phyloP scores from a whole-genome alignment of 1,284 basidiomycete genomes.

The Pascua guehoae region DNA sequence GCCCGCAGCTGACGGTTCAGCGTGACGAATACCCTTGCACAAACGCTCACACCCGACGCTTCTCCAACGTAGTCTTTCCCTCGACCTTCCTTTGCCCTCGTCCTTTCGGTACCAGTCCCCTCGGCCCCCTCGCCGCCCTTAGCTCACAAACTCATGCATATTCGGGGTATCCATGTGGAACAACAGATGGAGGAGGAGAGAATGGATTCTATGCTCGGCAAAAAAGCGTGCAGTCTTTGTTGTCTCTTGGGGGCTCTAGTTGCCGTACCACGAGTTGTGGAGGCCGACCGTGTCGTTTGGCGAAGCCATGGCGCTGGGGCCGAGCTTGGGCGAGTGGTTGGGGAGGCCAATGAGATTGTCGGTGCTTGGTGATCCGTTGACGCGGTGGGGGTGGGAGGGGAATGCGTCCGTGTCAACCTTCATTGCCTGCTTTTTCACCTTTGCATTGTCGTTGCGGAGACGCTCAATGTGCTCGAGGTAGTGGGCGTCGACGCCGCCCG shows the following conservation, averaged over 20 bases:
- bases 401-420: slow-evolving; percentile 27
- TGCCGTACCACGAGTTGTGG: slow-evolving; percentile 41
- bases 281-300: slow-evolving; percentile 46
- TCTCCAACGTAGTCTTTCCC: too few relatives aligned
- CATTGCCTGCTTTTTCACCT: slow-evolving; percentile 51
- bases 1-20: too few relatives aligned
- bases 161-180: slow-evolving; percentile 4
- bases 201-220: neutral
- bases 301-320: slow-evolving; percentile 31
- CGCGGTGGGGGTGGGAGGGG: too few relatives aligned
- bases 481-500: slow-evolving; percentile 84
- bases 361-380: slow-evolving; percentile 29
- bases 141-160: too few relatives aligned
- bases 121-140: too few relatives aligned
- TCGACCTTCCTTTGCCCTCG: too few relatives aligned
- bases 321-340: slow-evolving; percentile 49
- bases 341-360: slow-evolving; percentile 47
- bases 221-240: neutral
- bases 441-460: slow-evolving; percentile 79
- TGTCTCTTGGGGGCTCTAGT: neutral
- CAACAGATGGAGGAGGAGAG: slow-evolving; percentile 1
- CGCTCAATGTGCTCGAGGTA: slow-evolving; percentile 77
- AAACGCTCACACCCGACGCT: too few relatives aligned
- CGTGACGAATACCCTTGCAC: too few relatives aligned
- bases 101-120: too few relatives aligned